Conservation (phyloP, 169 alveolate genomes). For the Cryptosporidium bovis region DNA sequence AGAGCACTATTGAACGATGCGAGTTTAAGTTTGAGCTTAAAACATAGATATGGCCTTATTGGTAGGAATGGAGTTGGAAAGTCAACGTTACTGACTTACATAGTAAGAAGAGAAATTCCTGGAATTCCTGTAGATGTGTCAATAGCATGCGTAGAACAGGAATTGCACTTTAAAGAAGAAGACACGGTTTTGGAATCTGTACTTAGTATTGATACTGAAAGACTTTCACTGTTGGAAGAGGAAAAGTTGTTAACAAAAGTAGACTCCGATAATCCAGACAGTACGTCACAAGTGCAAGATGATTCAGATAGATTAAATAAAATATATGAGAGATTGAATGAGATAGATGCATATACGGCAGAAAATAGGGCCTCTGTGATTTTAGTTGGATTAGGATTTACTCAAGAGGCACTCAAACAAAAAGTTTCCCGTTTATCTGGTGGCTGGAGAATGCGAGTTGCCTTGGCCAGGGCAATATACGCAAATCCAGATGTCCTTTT, state of each 20-base stretch:
- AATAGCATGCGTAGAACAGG: constrained; percentile 96
- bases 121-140: constrained; percentile 91
- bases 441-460: constrained; percentile 83
- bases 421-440: constrained; percentile 91
- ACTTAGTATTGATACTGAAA: constrained; percentile 93
- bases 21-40: constrained; percentile 87
- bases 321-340: constrained; percentile 87
- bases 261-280: constrained; percentile 80
- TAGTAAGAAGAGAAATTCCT: constrained; percentile 94
- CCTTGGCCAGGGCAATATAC: constrained; percentile 84
- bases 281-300: constrained; percentile 74
- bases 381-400: constrained; percentile 93
- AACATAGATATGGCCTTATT: constrained; percentile 94
- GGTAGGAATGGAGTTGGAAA: constrained; percentile 98
- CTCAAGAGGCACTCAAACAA: constrained; percentile 84
- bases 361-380: constrained; percentile 91
- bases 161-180: constrained; percentile 77
- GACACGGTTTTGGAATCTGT: constrained; percentile 92
- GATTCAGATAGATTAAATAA: constrained; percentile 81
- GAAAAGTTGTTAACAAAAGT: constrained; percentile 80
- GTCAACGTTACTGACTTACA: constrained; percentile 93
- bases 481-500: constrained; percentile 92
- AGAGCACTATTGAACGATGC: constrained; percentile 94
- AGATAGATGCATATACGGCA: constrained; percentile 92
- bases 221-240: constrained; percentile 89